These are phyloP conservation scores for Geosiphon pyriformis DNA, from an alignment of 192 early-diverging fungal genomes.

Conservation along the genomic window DNA sequence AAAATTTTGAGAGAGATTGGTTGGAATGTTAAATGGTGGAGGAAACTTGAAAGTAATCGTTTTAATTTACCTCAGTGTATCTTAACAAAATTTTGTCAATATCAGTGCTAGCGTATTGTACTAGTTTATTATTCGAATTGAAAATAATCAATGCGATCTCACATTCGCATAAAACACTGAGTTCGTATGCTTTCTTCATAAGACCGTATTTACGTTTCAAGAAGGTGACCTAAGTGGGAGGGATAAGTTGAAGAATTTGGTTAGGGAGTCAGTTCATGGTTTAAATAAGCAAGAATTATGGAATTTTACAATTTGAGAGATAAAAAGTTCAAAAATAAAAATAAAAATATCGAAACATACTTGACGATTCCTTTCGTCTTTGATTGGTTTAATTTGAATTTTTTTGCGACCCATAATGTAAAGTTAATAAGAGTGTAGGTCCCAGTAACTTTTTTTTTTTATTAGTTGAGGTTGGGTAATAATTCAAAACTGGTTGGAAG, in stretches of 20 bases:
- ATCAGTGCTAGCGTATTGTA: slow-evolving; percentile 88
- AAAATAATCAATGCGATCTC: slow-evolving; percentile 95
- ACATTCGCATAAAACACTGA: slow-evolving; percentile 90
- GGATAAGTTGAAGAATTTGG: slow-evolving; percentile 4
- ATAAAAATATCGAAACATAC: slow-evolving; percentile 41
- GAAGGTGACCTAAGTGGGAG: slow-evolving; percentile 71
- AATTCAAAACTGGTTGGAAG: too few species aligned
- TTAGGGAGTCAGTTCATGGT: neutral
- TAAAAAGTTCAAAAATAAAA: neutral
- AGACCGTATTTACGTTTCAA: slow-evolving; percentile 90
- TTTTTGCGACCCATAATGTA: slow-evolving; percentile 86
- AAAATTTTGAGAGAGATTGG: too few species aligned
- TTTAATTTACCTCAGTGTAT: slow-evolving; percentile 79
- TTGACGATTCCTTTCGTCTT: slow-evolving; percentile 87
- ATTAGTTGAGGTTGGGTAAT: too few species aligned
- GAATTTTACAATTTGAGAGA: too few species aligned
- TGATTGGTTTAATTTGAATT: slow-evolving; percentile 87
- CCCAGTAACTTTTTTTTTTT: too few species aligned
- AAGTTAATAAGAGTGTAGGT: too few species aligned
- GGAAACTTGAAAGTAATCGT: too few species aligned
- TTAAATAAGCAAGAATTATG: neutral
- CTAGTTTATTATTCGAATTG: slow-evolving; percentile 86
- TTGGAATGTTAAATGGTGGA: too few species aligned
- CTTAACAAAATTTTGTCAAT: slow-evolving; percentile 89
- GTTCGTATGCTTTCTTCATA: slow-evolving; percentile 96